These are phyloP conservation scores for Pyropia yezoensis DNA, from an alignment of 23 red algal species.

Conservation along the genomic window DNA sequence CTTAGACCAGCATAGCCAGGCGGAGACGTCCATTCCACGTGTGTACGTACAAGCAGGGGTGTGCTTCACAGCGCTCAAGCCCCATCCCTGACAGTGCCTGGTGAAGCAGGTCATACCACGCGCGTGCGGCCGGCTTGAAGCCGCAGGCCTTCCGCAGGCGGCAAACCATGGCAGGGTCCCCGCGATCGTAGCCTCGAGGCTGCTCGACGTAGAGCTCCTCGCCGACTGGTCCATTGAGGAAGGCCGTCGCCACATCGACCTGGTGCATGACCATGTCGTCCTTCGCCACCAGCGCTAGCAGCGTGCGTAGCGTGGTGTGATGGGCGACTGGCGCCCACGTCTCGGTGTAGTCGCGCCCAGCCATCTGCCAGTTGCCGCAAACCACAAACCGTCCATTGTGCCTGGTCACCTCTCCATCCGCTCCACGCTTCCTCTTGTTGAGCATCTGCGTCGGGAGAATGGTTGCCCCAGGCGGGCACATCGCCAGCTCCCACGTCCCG, in stretches of 20 bases:
- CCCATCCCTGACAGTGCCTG: constrained; percentile 5
- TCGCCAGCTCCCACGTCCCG: not conserved
- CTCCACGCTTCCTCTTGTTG: constrained; percentile 2
- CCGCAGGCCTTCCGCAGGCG: constrained; percentile 28
- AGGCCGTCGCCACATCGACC: constrained; percentile 26
- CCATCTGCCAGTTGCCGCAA: constrained; percentile 4
- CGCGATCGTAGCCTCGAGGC: constrained; percentile 6
- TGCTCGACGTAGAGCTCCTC: constrained; percentile 26
- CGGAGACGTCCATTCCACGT: too few species aligned
- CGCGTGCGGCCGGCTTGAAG: constrained; percentile 9
- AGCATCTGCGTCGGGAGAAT: too few species aligned
- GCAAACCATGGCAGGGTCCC: constrained; percentile 10
- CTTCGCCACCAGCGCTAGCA: constrained; percentile 6
- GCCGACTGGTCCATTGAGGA: constrained; percentile 6
- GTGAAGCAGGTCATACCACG: constrained; percentile 24
- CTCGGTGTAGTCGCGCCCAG: constrained; percentile 5
- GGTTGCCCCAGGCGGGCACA: too few species aligned
- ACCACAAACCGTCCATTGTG: constrained; percentile 34
- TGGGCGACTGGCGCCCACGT: constrained; percentile 39
- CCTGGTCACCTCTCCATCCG: not conserved
- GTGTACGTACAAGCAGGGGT: constrained; percentile 15
- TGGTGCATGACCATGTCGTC: constrained; percentile 11
- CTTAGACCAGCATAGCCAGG: too few species aligned
- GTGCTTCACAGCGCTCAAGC: constrained; percentile 7
- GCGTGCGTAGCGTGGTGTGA: constrained; percentile 11